phyloP scores from a whole-genome alignment of 306 rosid genomes.

The Prunus mongolica region DNA sequence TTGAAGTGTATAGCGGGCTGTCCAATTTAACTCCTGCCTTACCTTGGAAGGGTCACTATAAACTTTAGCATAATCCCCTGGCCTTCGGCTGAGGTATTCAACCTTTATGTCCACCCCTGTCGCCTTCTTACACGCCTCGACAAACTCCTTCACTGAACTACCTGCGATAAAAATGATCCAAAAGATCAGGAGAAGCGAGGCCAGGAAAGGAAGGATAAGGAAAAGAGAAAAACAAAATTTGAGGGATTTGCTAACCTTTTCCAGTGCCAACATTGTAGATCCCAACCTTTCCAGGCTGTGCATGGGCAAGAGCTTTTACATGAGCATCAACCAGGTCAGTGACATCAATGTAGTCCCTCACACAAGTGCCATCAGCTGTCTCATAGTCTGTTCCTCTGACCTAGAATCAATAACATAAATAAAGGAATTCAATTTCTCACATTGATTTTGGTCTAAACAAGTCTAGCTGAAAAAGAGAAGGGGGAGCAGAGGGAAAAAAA shows the following conservation, averaged over 20 bases:
- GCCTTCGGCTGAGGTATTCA: constrained; percentile 69
- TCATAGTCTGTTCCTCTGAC: constrained; percentile 83
- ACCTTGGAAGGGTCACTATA: constrained; percentile 86
- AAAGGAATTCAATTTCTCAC: background rate
- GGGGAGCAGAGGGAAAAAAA: background rate
- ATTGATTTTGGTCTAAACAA: background rate
- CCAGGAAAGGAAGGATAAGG: background rate
- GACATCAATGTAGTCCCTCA: constrained; percentile 87
- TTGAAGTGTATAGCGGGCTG: constrained; percentile 63
- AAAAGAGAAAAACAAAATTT: background rate
- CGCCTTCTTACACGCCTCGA: constrained; percentile 90
- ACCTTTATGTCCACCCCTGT: constrained; percentile 72
- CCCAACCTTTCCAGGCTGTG: constrained; percentile 59
- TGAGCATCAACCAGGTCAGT: constrained; percentile 97
- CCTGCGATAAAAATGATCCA: constrained; percentile 38
- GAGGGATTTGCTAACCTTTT: constrained; percentile 49
- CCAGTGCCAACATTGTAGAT: constrained; percentile 97
- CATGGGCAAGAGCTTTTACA: constrained; percentile 87
- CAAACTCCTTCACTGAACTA: constrained; percentile 91
- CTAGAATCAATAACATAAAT: constrained; percentile 31
- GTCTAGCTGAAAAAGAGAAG: background rate
- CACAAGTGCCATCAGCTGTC: constrained; percentile 83
- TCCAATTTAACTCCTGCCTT: constrained; percentile 62
- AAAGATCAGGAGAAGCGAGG: background rate
- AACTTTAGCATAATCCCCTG: constrained; percentile 90